These are phyloP conservation scores for Zopfochytrium polystomum DNA, from an alignment of 371 early-diverging fungal species.

Conservation along the genomic window DNA sequence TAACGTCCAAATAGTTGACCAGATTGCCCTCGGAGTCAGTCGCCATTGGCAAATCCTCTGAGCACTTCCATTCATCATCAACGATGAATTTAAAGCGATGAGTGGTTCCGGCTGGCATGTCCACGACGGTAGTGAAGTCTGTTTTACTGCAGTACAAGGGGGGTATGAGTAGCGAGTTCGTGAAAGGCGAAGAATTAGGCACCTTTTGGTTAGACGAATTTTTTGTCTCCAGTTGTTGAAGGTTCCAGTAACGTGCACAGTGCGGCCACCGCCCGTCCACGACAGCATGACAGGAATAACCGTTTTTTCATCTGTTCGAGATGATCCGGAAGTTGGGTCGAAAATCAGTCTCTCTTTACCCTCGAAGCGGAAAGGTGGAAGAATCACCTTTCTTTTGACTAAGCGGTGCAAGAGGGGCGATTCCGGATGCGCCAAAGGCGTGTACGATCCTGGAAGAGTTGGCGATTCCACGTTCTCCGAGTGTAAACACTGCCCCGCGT, in stretches of 20 bases:
- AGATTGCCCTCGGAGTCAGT: slow-evolving; percentile 92
- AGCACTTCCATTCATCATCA: slow-evolving; percentile 96
- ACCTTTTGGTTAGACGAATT: slow-evolving; percentile 79
- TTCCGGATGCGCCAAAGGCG: slow-evolving; percentile 38
- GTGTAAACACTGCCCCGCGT: too few relatives aligned
- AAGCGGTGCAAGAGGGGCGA: slow-evolving; percentile 35
- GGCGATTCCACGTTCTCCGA: too few relatives aligned
- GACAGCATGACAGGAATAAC: slow-evolving; percentile 66
- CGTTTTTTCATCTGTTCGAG: slow-evolving; percentile 16
- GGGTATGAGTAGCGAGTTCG: neutral
- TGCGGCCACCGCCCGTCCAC: slow-evolving; percentile 85
- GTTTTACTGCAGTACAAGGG: slow-evolving; percentile 18
- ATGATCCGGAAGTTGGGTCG: neutral
- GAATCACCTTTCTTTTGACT: slow-evolving; percentile 11
- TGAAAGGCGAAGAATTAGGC: neutral
- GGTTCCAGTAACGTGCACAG: slow-evolving; percentile 92
- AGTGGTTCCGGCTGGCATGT: slow-evolving; percentile 81
- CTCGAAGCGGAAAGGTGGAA: neutral
- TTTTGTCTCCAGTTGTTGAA: slow-evolving; percentile 97
- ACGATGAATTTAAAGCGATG: slow-evolving; percentile 96
- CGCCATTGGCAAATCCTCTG: slow-evolving; percentile 82
- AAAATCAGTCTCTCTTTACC: neutral
- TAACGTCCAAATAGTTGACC: slow-evolving; percentile 90
- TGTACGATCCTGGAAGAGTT: slow-evolving; percentile 47
- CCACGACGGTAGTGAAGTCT: slow-evolving; percentile 79